Percentiles rank a stretch among this genome's conserved stretches.
These are phyloP conservation scores for Fusarium sp. DNA, from an alignment of 2,329 filamentous ascomycete genomes.

Conservation along the genomic window DNA sequence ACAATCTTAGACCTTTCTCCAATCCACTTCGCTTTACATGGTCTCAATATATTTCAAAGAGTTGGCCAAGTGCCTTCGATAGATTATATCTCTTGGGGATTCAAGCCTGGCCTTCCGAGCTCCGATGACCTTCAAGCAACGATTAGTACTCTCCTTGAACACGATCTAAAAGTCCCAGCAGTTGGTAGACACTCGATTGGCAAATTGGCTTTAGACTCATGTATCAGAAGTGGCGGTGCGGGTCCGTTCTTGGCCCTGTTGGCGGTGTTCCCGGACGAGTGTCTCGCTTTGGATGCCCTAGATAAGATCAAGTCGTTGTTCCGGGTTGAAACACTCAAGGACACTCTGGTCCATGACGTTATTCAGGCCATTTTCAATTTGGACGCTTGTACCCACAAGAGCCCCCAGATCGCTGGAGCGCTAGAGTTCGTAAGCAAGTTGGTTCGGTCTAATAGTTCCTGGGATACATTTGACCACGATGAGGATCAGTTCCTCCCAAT, in stretches of 20 bases:
- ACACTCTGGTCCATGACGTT: not conserved
- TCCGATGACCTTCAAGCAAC: not conserved
- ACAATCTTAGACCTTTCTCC: not conserved
- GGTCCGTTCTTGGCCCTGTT: not conserved
- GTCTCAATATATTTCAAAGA: not conserved
- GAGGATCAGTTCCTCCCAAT: not conserved
- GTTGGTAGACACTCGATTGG: not conserved
- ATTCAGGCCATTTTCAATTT: not conserved
- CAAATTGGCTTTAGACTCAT: not conserved
- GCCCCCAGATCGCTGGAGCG: accelerated
- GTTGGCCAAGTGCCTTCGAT: not conserved
- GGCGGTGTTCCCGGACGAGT: not conserved
- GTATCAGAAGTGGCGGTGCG: accelerated
- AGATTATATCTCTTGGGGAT: not conserved
- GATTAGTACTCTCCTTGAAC: not conserved
- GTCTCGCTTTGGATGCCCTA: not conserved
- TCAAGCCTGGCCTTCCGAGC: not conserved
- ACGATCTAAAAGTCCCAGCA: accelerated
- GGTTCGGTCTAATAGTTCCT: not conserved
- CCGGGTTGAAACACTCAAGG: not conserved
- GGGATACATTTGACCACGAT: not conserved
- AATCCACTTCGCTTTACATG: not conserved
- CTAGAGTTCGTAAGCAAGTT: accelerated
- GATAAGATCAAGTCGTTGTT: not conserved
- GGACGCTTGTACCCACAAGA: not conserved